Base-by-base conservation (phyloP, 225 moss, liverwort and hornwort genomes). In the Straminergon stramineum region DNA sequence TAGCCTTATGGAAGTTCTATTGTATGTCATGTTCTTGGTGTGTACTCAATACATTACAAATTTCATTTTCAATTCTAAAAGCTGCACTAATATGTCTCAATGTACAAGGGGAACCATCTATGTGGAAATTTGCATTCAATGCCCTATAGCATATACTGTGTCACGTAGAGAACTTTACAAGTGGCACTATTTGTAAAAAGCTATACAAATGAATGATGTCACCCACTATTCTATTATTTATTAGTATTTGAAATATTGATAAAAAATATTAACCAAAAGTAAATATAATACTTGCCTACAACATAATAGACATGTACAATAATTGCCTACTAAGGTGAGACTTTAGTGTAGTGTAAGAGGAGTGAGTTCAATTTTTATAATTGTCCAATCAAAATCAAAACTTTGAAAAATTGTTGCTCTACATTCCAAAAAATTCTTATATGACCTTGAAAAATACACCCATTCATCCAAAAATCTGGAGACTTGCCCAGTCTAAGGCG, bases 231-330 rank as follows among this genome's bases (percentile, higher is more conserved):
- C 7, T 23, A 69, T n/a, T n/a, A 13, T n/a, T n/a, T 69, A 69
- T 1, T 1, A 69, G 1, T 23, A 22, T 69, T 20, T n/a, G 7
- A 0, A n/a, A 24, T 15, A 39, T 39, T 39, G 24, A 0, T 24
- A 23, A 39, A 69, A 69, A 39, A 39, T 23, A 70, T 39, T 4
- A 70, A 70, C 1, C 39, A 39, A 70, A 70, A 39, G 0, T 70
- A 70, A 70, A 39, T 39, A 24, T 14, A 39, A 7, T 39, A 13
- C 2, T 23, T 70, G 23, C 13, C 13, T n/a, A n/a, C n/a, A n/a
- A 70, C 13, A 69, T n/a, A 39, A n/a, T 39, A 23, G 39, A 69
- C 7, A 69, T 13, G 6, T n/a, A 39, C 4, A n/a, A 39, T 23
- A n/a, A 13, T 69, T 69, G 4, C 69, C 13, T 39, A 69, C n/a